Percentiles rank a stretch among this genome's conserved stretches.
Conservation (phyloP, 192 early-diverging fungal species). For the Paraglomus occultum region DNA sequence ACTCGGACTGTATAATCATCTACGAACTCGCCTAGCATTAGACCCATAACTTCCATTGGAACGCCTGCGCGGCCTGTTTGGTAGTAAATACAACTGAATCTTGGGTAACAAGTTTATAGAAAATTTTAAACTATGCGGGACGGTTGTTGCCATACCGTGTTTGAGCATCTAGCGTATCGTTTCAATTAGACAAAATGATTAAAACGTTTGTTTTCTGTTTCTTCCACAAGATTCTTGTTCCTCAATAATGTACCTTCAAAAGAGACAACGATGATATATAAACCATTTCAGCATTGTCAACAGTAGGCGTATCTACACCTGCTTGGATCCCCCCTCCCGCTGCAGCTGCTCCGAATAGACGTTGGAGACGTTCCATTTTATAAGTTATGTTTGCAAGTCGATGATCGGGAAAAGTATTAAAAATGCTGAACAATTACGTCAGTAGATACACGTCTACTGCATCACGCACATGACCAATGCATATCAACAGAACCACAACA, state of each 20-base stretch:
- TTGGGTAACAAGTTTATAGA: background rate
- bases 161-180: constrained; percentile 70
- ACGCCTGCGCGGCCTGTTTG: constrained; percentile 87
- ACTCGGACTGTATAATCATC: constrained; percentile 99
- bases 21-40: constrained; percentile 99
- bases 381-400: constrained; percentile 15
- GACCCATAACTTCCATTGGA: constrained; percentile 99
- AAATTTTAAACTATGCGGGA: constrained; percentile 15
- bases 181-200: background rate
- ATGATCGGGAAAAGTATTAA: constrained; percentile 2
- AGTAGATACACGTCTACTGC: background rate
- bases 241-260: constrained; percentile 67
- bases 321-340: constrained; percentile 55
- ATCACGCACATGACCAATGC: background rate
- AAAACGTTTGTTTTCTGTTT: background rate
- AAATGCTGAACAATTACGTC: background rate
- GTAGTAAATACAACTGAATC: constrained; percentile 20
- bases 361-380: constrained; percentile 59
- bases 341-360: constrained; percentile 53
- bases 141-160: constrained; percentile 56
- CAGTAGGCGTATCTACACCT: constrained; percentile 85
- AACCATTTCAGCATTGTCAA: constrained; percentile 98
- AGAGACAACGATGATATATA: constrained; percentile 99
- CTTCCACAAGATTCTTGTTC: background rate
- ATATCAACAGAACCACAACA: too few species aligned